These are phyloP conservation scores for Auricularia auricula-judae DNA, from an alignment of 768 basidiomycete genomes.

Conservation along the genomic window DNA sequence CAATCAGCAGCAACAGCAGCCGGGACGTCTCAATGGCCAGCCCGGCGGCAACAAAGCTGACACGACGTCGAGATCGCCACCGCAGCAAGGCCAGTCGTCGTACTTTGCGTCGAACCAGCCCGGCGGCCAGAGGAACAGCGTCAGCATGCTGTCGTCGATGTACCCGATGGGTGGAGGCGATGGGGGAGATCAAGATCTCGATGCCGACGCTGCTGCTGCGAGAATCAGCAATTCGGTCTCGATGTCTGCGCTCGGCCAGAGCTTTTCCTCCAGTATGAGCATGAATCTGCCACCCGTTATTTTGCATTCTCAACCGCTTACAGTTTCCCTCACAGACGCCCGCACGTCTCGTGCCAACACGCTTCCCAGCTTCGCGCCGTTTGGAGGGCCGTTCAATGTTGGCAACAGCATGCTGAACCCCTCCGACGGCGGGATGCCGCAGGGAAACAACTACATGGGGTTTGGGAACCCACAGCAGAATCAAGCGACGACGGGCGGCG, in stretches of 20 bases:
- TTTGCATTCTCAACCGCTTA: background rate
- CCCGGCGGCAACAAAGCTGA: background rate
- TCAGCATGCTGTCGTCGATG: background rate
- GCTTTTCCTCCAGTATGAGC: background rate
- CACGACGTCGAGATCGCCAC: background rate
- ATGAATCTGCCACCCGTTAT: background rate
- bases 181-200: background rate
- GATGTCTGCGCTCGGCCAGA: background rate
- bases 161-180: background rate
- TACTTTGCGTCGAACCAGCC: background rate
- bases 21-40: background rate
- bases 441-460: background rate
- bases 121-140: background rate
- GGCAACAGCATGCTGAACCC: background rate
- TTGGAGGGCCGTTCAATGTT: background rate
- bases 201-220: background rate
- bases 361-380: constrained; percentile 2
- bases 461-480: background rate
- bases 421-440: background rate
- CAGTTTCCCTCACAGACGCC: background rate
- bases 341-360: constrained; percentile 2
- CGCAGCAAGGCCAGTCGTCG: background rate
- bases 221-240: background rate
- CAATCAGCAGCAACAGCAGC: background rate
- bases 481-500: background rate